A percentile compares a stretch with the other conserved stretches of the same genome.
Conservation (phyloP, 1,284 basidiomycete genomes). For the Microbotryum saponariae region DNA sequence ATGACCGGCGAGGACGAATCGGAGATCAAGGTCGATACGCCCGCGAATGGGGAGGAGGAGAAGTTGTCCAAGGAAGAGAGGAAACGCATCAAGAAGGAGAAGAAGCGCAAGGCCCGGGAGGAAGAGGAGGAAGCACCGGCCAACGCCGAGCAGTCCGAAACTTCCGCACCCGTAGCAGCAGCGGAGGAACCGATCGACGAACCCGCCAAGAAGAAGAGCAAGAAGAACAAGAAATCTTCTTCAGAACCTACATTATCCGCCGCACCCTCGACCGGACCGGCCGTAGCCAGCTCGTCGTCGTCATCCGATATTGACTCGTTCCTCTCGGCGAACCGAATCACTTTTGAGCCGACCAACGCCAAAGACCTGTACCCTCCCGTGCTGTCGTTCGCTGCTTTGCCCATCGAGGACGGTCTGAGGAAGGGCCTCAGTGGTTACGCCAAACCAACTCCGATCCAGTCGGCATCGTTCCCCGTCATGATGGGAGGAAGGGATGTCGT, state of each 20-base stretch:
- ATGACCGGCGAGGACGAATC: slow-evolving; percentile 6
- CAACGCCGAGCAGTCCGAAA: slow-evolving; percentile 19
- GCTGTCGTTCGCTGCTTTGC: slow-evolving; percentile 64
- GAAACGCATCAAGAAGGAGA: slow-evolving; percentile 37
- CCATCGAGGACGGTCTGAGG: slow-evolving; percentile 57
- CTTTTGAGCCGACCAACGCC: slow-evolving; percentile 52
- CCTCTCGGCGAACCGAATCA: slow-evolving; percentile 64
- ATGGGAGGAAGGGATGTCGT: slow-evolving; percentile 53
- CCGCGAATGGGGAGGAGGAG: slow-evolving; percentile 16
- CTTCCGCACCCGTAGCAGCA: slow-evolving; percentile 32
- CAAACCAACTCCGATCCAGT: slow-evolving; percentile 90
- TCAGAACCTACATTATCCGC: slow-evolving; percentile 20
- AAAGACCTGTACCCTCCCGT: slow-evolving; percentile 56
- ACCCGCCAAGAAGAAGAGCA: slow-evolving; percentile 35
- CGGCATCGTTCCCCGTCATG: slow-evolving; percentile 61
- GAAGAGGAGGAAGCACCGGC: slow-evolving; percentile 6
- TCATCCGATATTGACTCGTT: slow-evolving; percentile 54
- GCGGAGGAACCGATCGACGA: slow-evolving; percentile 33
- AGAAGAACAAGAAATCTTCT: slow-evolving; percentile 35
- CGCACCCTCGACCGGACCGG: slow-evolving; percentile 14
- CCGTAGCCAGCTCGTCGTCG: slow-evolving; percentile 19
- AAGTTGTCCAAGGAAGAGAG: slow-evolving; percentile 16
- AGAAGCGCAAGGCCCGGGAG: slow-evolving; percentile 24
- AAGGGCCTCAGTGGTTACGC: slow-evolving; percentile 63
- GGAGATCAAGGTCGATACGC: slow-evolving; percentile 79